Percentiles rank a stretch among this genome's conserved stretches.
These are phyloP conservation scores for Limnanthes douglasii DNA, from an alignment of 345 rosid species.

Conservation along the genomic window DNA sequence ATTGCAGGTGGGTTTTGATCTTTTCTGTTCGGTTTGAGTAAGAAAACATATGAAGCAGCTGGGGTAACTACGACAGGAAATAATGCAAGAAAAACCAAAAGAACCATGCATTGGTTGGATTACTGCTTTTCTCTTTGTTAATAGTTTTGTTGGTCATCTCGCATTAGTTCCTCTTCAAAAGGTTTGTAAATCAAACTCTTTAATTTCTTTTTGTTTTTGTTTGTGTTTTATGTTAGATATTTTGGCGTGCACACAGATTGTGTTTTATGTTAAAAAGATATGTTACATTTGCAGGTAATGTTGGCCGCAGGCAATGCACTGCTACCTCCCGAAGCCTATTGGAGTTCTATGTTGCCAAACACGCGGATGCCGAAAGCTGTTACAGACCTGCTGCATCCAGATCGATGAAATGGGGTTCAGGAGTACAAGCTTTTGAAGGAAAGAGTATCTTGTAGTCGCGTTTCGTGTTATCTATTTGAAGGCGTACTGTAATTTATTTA, in stretches of 20 bases:
- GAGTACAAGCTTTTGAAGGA: constrained; percentile 44
- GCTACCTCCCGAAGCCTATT: constrained; percentile 63
- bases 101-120: constrained; percentile 89
- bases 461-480: constrained; percentile 57
- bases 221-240: no score
- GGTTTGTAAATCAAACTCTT: constrained; percentile 26
- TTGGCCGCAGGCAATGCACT: constrained; percentile 71
- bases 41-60: constrained; percentile 49
- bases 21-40: constrained; percentile 63
- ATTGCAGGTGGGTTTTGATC: constrained; percentile 90
- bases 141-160: constrained; percentile 67
- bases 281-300: constrained; percentile 90
- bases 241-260: no score
- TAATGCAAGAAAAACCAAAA: constrained; percentile 38
- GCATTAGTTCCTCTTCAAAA: constrained; percentile 84
- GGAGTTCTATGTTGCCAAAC: constrained; percentile 4
- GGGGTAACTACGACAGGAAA: constrained; percentile 62
- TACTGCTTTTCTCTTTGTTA: constrained; percentile 66
- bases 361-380: not conserved
- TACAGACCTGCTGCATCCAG: not conserved
- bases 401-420: no score
- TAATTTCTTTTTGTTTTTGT: not conserved
- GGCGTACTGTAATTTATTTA: no score
- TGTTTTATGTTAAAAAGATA: no score
- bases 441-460: constrained; percentile 54